A percentile compares a stretch with the other conserved stretches of the same genome.
Evolutionary conservation across 2,329 filamentous ascomycete species (phyloP).

Genomic region (Pestalotiopsis fici): DNA sequence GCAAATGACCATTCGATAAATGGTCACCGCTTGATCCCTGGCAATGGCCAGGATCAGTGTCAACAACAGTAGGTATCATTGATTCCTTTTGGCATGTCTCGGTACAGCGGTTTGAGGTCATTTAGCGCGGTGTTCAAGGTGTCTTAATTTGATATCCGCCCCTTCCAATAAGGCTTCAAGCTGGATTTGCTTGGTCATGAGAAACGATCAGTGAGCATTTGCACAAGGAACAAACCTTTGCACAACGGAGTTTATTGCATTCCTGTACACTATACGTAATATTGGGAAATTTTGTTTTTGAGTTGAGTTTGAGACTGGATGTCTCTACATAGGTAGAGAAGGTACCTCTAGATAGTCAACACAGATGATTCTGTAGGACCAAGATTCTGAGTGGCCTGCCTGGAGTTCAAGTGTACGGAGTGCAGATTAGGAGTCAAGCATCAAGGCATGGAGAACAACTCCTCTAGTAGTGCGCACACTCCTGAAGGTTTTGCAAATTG

Average conservation of each 20-base stretch:
- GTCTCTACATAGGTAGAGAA: not conserved
- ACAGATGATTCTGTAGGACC: not conserved
- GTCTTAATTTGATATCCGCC: slow-evolving; percentile 4
- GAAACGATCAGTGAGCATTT: slow-evolving; percentile 1
- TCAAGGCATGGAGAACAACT: no score
- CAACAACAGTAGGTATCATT: slow-evolving; percentile 15
- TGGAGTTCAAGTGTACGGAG: no score
- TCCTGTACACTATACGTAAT: not conserved
- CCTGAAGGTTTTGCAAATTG: no score
- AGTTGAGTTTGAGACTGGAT: not conserved
- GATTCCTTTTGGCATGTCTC: slow-evolving; percentile 15
- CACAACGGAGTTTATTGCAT: not conserved
- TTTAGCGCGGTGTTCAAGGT: slow-evolving; percentile 13
- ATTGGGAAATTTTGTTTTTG: not conserved
- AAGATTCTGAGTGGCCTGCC: no score
- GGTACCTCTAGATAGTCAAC: slow-evolving; percentile 4
- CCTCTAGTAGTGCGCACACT: no score
- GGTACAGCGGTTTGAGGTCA: slow-evolving; percentile 12
- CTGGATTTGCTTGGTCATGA: slow-evolving; percentile 11
- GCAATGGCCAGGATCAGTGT: slow-evolving; percentile 10
- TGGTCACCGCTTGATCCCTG: not conserved
- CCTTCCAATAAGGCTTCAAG: not conserved
- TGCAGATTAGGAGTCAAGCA: no score
- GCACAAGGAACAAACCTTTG: not conserved
- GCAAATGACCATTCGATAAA: slow-evolving; percentile 90